Conservation (phyloP, 1,139 yeast genomes). For the Lizanozyma gosingica region DNA sequence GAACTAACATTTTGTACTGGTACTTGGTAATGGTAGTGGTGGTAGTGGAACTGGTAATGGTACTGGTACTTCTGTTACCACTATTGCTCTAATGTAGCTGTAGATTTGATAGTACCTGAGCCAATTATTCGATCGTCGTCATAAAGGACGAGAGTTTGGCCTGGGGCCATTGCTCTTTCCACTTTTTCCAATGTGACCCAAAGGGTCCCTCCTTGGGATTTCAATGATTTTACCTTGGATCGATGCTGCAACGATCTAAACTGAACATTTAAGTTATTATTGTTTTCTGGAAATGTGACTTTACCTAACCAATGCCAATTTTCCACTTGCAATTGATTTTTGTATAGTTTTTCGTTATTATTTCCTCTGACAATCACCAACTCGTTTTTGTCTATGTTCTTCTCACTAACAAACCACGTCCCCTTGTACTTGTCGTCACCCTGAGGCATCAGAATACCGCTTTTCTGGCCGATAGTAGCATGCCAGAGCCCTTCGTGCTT, state of each 20-base stretch:
- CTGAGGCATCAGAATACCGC: conserved; percentile 78
- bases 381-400: conserved; percentile 54
- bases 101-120: conserved; percentile 46
- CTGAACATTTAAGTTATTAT: conserved; percentile 37
- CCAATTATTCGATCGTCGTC: conserved; percentile 64
- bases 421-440: conserved; percentile 71
- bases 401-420: conserved; percentile 78
- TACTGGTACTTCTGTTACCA: not conserved
- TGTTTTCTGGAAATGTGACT: conserved; percentile 7
- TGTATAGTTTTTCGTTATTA: conserved; percentile 52
- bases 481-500: conserved; percentile 83
- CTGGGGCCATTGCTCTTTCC: conserved; percentile 80
- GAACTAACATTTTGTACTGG: too few species aligned
- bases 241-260: conserved; percentile 66
- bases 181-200: conserved; percentile 28
- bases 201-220: conserved; percentile 9
- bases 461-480: conserved; percentile 85
- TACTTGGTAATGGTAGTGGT: too few species aligned
- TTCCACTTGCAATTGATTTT: conserved; percentile 30
- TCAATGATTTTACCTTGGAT: conserved; percentile 15
- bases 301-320: conserved; percentile 44
- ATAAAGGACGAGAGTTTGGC: conserved; percentile 77
- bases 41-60: too few species aligned
- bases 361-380: conserved; percentile 70
- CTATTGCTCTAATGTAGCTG: conserved; percentile 7